Conservation (phyloP, 192 early-diverging fungal species). For the Geranomyces variabilis region DNA sequence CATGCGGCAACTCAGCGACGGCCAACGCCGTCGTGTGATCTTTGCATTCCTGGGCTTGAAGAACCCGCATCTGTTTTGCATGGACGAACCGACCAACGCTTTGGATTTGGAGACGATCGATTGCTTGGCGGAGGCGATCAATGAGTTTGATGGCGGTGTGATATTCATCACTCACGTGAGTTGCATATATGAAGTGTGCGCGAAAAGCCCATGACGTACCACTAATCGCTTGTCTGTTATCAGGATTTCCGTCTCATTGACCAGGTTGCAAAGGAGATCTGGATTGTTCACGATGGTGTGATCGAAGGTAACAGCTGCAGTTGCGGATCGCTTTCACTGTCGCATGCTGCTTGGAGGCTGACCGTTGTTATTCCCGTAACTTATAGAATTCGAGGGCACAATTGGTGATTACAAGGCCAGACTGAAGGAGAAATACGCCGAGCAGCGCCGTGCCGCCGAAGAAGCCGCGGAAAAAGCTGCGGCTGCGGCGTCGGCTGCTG, state of each 20-base stretch:
- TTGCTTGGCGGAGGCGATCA: constrained; percentile 65
- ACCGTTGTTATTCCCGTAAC: not conserved
- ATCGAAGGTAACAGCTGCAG: constrained; percentile 20
- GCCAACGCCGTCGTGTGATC: constrained; percentile 57
- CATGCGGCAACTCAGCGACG: constrained; percentile 48
- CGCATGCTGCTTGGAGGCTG: too few relatives aligned
- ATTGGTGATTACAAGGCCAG: constrained; percentile 48
- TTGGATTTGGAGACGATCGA: constrained; percentile 70
- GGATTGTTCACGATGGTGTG: constrained; percentile 48
- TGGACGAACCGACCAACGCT: constrained; percentile 86
- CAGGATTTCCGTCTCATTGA: constrained; percentile 44
- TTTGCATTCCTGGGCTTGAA: constrained; percentile 71
- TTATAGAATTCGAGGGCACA: constrained; percentile 43
- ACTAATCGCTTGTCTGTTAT: not conserved
- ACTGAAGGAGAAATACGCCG: constrained; percentile 44
- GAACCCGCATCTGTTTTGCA: constrained; percentile 80
- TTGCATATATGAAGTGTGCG: too few relatives aligned
- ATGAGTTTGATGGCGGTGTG: constrained; percentile 70
- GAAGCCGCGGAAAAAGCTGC: constrained; percentile 13
- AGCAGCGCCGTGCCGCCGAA: constrained; percentile 37
- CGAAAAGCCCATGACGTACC: not conserved
- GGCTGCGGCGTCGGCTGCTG: not conserved
- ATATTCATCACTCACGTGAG: constrained; percentile 69
- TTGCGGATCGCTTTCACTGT: not conserved
- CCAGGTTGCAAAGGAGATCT: constrained; percentile 50